Conservation (phyloP, 2,329 filamentous ascomycete species). For the Arachnomyces sp. region DNA sequence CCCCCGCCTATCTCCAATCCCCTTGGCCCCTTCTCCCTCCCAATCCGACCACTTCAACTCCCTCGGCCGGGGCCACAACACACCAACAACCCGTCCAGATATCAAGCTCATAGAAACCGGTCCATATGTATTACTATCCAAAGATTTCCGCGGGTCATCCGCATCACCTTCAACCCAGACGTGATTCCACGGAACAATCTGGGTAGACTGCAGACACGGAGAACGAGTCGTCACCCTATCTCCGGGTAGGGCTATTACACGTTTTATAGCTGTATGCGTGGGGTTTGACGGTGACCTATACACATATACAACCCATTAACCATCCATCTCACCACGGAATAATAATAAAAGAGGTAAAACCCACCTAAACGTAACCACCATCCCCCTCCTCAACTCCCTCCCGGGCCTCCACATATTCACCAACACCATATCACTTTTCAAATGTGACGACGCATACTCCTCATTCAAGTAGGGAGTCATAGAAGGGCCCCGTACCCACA, state of each 20-base stretch:
- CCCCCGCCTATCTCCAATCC: conserved; percentile 18
- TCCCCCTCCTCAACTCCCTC: conserved; percentile 56
- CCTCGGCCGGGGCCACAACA: conserved; percentile 56
- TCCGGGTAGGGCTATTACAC: conserved; percentile 72
- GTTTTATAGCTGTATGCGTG: conserved; percentile 66
- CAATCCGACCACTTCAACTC: conserved; percentile 31
- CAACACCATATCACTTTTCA: conserved; percentile 35
- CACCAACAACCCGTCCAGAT: conserved; percentile 63
- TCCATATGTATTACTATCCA: conserved; percentile 87
- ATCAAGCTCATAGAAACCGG: conserved; percentile 71
- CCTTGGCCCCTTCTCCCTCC: conserved; percentile 23
- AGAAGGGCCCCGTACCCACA: conserved; percentile 45
- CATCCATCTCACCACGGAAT: conserved; percentile 6
- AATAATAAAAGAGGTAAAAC: conserved; percentile 2
- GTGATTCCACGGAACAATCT: conserved; percentile 69
- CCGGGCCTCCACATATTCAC: conserved; percentile 33
- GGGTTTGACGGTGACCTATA: conserved; percentile 63
- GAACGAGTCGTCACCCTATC: conserved; percentile 63
- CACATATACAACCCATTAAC: conserved; percentile 2
- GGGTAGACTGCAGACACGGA: conserved; percentile 48
- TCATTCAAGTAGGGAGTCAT: conserved; percentile 75
- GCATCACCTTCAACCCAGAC: conserved; percentile 95
- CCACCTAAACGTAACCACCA: conserved; percentile 60
- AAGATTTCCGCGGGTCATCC: conserved; percentile 52
- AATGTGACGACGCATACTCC: conserved; percentile 44